Conservation (phyloP, 331 rosid species). For the Malus hybrid region DNA sequence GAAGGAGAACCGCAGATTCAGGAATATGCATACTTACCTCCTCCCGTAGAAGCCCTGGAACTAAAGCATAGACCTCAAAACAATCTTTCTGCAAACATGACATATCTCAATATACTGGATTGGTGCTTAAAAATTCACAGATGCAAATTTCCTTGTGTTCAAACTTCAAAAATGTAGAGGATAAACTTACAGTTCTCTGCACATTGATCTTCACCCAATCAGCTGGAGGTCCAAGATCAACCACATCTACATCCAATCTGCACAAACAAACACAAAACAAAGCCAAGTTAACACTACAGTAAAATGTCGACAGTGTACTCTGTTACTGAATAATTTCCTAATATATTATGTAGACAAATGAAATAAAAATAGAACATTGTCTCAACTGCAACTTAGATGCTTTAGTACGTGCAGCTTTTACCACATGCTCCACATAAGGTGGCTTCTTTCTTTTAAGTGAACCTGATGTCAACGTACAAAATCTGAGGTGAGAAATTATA, state of each 20-base stretch:
- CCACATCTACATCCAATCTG: slow-evolving; percentile 79
- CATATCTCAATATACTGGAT: slow-evolving; percentile 8
- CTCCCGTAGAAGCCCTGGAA: slow-evolving; percentile 97
- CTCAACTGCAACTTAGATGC: slow-evolving; percentile 85
- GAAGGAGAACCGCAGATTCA: background rate
- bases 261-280: slow-evolving; percentile 16
- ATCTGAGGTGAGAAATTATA: background rate
- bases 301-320: background rate
- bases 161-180: slow-evolving; percentile 2
- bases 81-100: slow-evolving; percentile 77
- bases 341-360: background rate
- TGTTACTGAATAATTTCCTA: background rate
- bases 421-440: slow-evolving; percentile 55
- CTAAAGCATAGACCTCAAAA: slow-evolving; percentile 92
- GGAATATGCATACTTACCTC: slow-evolving; percentile 51
- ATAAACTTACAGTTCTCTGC: slow-evolving; percentile 77
- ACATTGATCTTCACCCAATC: slow-evolving; percentile 98
- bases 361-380: slow-evolving; percentile 7
- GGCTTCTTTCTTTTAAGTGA: slow-evolving; percentile 80
- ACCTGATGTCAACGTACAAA: slow-evolving; percentile 42
- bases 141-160: slow-evolving; percentile 2
- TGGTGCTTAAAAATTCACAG: background rate
- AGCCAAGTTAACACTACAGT: slow-evolving; percentile 23
- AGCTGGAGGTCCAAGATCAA: slow-evolving; percentile 90
- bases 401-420: slow-evolving; percentile 72